phyloP scores from a whole-genome alignment of 2,329 filamentous ascomycete species.

The Cladophialophora exuberans region DNA sequence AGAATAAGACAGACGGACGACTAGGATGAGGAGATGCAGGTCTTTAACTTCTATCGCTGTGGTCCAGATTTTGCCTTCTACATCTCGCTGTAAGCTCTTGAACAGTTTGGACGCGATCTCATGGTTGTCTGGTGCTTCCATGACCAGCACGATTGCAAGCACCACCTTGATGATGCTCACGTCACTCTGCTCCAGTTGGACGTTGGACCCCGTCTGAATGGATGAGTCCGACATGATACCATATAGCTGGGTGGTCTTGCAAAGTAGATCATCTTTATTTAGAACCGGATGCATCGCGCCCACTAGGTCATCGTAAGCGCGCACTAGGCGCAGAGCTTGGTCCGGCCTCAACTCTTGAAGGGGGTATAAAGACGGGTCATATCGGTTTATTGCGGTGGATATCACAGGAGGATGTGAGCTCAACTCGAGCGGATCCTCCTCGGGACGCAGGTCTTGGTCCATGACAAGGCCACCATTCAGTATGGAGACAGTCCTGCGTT shows the following conservation, averaged over 20 bases:
- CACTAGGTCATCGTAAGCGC: constrained; percentile 2
- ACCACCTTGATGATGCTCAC: constrained; percentile 1
- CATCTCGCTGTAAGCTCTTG: constrained; percentile 2
- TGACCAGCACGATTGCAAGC: constrained; percentile 1
- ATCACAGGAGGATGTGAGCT: neutral
- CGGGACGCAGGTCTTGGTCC: neutral
- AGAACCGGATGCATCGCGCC: neutral
- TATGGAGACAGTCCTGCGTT: neutral
- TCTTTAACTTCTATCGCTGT: constrained; percentile 1
- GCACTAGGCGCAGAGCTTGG: neutral
- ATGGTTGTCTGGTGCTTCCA: neutral
- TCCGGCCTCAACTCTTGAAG: neutral
- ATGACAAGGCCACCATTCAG: constrained; percentile 4
- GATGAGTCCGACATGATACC: neutral
- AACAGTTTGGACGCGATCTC: constrained; percentile 2
- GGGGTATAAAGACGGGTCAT: neutral
- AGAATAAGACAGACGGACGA: neutral
- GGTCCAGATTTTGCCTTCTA: constrained; percentile 3
- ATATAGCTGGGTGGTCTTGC: neutral
- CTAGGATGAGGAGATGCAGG: constrained; percentile 3
- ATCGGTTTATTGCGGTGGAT: neutral
- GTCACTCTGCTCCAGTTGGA: neutral
- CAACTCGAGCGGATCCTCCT: neutral
- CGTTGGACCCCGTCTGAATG: neutral
- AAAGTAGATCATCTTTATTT: neutral